A percentile compares a stretch with the other conserved stretches of the same genome.
Conservation (phyloP, 345 rosid species). For the rapeseed (Brassica napus) region Da-Ae NC_063449.1:31496501-31497000, state of each 20-base stretch:
- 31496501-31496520: too few species aligned
- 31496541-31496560: too few species aligned
- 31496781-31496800: constrained; percentile 14
- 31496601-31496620: too few species aligned
- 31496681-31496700: too few species aligned
- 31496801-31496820: constrained; percentile 28
- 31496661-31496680: too few species aligned
- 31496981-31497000: too few species aligned
- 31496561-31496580: too few species aligned
- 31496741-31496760: constrained; percentile 34
- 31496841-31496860: constrained; percentile 34
- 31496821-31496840: constrained; percentile 28
- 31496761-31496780: constrained; percentile 37
- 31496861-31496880: constrained; percentile 36
- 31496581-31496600: too few species aligned
- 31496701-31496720: too few species aligned
- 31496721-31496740: background rate
- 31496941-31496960: constrained; percentile 72
- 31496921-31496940: constrained; percentile 64
- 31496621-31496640: too few species aligned
- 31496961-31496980: constrained; percentile 53
- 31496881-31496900: constrained; percentile 38
- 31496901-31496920: constrained; percentile 49
- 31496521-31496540: too few species aligned
- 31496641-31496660: too few species aligned